phyloP scores from a whole-genome alignment of 768 basidiomycete genomes.

The Porphyrellus cyaneotinctus region DNA sequence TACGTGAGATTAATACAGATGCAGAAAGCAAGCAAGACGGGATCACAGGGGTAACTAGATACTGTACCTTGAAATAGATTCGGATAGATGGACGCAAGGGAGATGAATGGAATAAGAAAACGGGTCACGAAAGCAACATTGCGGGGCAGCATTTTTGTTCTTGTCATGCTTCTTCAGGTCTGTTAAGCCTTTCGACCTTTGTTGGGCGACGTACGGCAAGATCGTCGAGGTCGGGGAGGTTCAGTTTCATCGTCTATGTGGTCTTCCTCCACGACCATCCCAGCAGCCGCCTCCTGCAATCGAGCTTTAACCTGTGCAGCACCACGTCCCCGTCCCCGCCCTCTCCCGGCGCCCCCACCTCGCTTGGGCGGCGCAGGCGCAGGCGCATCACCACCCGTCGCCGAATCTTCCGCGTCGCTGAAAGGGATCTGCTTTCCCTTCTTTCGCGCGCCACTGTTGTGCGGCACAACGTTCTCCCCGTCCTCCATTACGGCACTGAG shows the following conservation, averaged over 20 bases:
- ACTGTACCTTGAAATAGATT: not conserved
- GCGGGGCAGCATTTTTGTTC: not conserved
- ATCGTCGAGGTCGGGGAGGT: conserved; percentile 31
- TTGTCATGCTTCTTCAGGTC: not conserved
- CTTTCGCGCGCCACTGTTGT: conserved; percentile 18
- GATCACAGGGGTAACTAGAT: conserved; percentile 15
- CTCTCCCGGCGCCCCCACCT: conserved; percentile 16
- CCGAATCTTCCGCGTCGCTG: conserved; percentile 18
- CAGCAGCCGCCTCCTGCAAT: conserved; percentile 25
- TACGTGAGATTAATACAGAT: conserved; percentile 13
- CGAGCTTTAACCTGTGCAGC: conserved; percentile 13
- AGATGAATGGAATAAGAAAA: not conserved
- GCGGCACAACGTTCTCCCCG: conserved; percentile 9
- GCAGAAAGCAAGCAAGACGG: conserved; percentile 3
- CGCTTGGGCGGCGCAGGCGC: conserved; percentile 11
- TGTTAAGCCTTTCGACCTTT: conserved; percentile 25
- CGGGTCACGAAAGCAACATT: not conserved
- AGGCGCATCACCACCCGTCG: conserved; percentile 7
- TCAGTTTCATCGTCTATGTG: conserved; percentile 25
- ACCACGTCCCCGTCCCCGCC: conserved; percentile 22
- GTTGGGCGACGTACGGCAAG: conserved; percentile 33
- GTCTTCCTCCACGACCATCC: conserved; percentile 29
- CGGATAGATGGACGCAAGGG: conserved; percentile 1
- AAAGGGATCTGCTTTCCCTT: conserved; percentile 17
- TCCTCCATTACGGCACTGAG: conserved; percentile 28